These are phyloP conservation scores for Aspergillus diversus DNA, from an alignment of 495 filamentous ascomycete species.

Conservation along the genomic window DNA sequence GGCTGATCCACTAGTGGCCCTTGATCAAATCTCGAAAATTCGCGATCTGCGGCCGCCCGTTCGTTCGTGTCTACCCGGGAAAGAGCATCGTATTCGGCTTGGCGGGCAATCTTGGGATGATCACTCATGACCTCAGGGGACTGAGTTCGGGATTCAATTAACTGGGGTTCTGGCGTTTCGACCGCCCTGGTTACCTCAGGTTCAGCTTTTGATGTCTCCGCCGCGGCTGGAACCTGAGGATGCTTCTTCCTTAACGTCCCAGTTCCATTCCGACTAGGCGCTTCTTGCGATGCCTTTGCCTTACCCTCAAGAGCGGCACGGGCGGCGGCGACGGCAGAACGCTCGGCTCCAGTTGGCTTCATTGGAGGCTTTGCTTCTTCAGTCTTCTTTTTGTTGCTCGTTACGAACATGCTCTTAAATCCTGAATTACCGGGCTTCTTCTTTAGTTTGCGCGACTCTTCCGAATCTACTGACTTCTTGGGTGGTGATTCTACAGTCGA, in stretches of 20 bases:
- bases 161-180: conserved; percentile 32
- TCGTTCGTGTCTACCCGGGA: conserved; percentile 69
- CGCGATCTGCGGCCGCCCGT: conserved; percentile 64
- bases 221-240: conserved; percentile 30
- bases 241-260: conserved; percentile 45
- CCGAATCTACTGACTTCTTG: conserved; percentile 35
- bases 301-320: conserved; percentile 54
- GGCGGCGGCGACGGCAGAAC: conserved; percentile 52
- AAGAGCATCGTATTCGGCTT: conserved; percentile 53
- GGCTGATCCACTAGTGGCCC: conserved; percentile 87
- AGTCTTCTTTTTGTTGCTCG: conserved; percentile 44
- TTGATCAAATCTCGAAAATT: conserved; percentile 86
- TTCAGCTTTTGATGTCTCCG: conserved; percentile 23
- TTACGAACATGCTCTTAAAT: conserved; percentile 54
- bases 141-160: conserved; percentile 12
- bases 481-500: conserved; percentile 29
- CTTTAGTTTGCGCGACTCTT: conserved; percentile 47
- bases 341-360: conserved; percentile 42
- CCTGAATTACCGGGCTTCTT: conserved; percentile 51
- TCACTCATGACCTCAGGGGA: conserved; percentile 29
- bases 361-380: conserved; percentile 33
- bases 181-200: conserved; percentile 5
- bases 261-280: conserved; percentile 25
- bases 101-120: conserved; percentile 53
- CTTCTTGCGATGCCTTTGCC: conserved; percentile 43